Conservation (phyloP, 2,329 filamentous ascomycete genomes). For the Cadophora luteo-olivacea region DNA sequence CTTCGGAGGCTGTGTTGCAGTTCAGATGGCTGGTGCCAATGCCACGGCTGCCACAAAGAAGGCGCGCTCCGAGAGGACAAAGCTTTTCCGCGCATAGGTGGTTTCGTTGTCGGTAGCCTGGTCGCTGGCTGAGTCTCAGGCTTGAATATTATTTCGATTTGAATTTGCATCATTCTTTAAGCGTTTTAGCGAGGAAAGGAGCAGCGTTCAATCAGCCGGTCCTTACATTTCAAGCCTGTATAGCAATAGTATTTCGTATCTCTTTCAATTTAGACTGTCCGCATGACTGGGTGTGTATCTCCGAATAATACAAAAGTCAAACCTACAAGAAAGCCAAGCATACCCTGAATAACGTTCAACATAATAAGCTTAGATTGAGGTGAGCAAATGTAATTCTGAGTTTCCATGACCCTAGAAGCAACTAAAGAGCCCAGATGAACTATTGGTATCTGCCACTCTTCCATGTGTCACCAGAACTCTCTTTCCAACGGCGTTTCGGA, state of each 20-base stretch:
- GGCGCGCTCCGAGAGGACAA: slow-evolving; percentile 9
- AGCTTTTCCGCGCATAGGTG: slow-evolving; percentile 1
- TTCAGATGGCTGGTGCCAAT: slow-evolving; percentile 52
- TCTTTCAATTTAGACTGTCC: background rate
- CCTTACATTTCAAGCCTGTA: slow-evolving; percentile 17
- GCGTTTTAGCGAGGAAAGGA: slow-evolving; percentile 14
- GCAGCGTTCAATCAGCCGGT: slow-evolving; percentile 8
- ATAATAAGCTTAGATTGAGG: no score
- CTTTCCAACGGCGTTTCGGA: background rate
- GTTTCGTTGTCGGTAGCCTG: background rate
- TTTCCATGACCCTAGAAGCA: background rate
- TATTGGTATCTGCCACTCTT: background rate
- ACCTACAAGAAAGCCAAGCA: background rate
- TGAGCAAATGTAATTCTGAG: background rate
- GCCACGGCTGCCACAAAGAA: slow-evolving; percentile 29
- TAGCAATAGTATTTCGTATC: background rate
- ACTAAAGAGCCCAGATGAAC: background rate
- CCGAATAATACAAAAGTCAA: slow-evolving; percentile 6
- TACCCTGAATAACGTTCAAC: background rate
- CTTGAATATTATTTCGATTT: slow-evolving; percentile 7
- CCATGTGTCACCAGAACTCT: background rate
- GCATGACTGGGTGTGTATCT: background rate
- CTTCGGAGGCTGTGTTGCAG: slow-evolving; percentile 66
- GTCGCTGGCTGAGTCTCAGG: slow-evolving; percentile 3
- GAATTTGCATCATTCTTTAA: slow-evolving; percentile 14